Evolutionary conservation across 78 protist species (phyloP), one percentile per base, ranked within the genome.

Genomic region (Dictyostelium intermedium): DNA sequence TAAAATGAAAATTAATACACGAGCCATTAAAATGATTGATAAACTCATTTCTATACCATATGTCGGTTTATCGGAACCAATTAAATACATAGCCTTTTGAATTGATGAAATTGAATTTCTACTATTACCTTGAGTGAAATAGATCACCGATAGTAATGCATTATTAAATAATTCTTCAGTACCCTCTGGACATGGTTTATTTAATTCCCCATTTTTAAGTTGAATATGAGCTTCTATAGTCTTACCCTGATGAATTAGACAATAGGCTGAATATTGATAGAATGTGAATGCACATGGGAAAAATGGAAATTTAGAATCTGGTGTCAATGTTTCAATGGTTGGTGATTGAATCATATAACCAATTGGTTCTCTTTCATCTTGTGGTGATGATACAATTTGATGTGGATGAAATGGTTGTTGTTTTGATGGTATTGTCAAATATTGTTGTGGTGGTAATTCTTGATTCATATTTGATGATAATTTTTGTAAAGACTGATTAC

Each of bases 131-230:
- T 30, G 16, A 8, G 74, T 11, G 23, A 7, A 39, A 34, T 37
- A 45, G 37, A 77, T 27, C 6, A 56, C 72, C 2, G 92, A 25
- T 3, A 30, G 3, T 16, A 86, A 25, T 16, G 92, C 73, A 8
- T 86, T 83, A 32, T 61, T 72, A 11, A 77, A 39, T 16, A 86
- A 18, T 32, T 39, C 14, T 41, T 86, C 92, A 7, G 66, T 35
- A 16, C 92, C 92, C 43, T 86, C 85, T 2, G 61, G 66, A 30
- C 32, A 34, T 1, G 92, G 84, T 60, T 78, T 50, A 30, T n/a
- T 30, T 2, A 16, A 16, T 61, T 47, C 84, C 11, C 16, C 1
- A 47, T 76, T 86, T 37, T 76, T 41, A 14, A 50, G 35, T 43
- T 60, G 56, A 30, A 11, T 25, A 70, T 70, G 77, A 11, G 92